Percentiles rank a stretch among this genome's conserved stretches.
These are phyloP conservation scores for Hamamelis virginiana DNA, from an alignment of 164 flowering plant species.

Conservation along the genomic window DNA sequence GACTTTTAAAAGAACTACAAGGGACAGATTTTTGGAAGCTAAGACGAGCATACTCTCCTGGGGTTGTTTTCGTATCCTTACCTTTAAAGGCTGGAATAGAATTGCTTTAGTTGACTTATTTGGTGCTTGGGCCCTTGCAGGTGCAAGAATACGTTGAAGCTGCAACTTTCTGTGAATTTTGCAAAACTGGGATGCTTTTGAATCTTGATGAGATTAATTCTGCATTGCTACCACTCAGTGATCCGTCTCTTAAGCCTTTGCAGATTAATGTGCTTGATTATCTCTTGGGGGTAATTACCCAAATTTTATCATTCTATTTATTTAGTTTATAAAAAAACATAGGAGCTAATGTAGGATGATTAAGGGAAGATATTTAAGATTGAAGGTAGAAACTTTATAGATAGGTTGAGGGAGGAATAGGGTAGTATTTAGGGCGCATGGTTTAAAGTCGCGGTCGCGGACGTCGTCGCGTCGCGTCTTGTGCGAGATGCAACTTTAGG, in stretches of 20 bases:
- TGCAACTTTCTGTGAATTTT: slow-evolving; percentile 80
- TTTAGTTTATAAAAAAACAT: background rate
- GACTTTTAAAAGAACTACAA: slow-evolving; percentile 70
- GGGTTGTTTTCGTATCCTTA: slow-evolving; percentile 43
- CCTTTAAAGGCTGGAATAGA: background rate
- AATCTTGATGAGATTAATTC: slow-evolving; percentile 79
- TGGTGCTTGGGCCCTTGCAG: slow-evolving; percentile 36
- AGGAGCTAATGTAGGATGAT: too few species aligned
- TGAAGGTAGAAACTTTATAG: too few species aligned
- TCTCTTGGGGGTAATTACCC: slow-evolving; percentile 71
- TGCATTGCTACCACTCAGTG: slow-evolving; percentile 54
- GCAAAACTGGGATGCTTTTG: slow-evolving; percentile 74
- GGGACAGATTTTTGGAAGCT: slow-evolving; percentile 98
- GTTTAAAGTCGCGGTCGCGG: too few species aligned
- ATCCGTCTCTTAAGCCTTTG: slow-evolving; percentile 72
- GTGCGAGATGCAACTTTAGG: too few species aligned
- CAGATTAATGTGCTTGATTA: slow-evolving; percentile 88
- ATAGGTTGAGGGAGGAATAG: too few species aligned
- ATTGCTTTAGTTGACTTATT: background rate
- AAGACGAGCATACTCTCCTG: slow-evolving; percentile 94
- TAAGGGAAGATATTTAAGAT: too few species aligned
- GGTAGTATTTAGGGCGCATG: too few species aligned
- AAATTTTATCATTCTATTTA: background rate
- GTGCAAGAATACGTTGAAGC: slow-evolving; percentile 96
- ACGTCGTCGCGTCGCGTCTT: too few species aligned